Conservation (phyloP, 106 monocot species). For the Dendrobium huoshanense region DNA sequence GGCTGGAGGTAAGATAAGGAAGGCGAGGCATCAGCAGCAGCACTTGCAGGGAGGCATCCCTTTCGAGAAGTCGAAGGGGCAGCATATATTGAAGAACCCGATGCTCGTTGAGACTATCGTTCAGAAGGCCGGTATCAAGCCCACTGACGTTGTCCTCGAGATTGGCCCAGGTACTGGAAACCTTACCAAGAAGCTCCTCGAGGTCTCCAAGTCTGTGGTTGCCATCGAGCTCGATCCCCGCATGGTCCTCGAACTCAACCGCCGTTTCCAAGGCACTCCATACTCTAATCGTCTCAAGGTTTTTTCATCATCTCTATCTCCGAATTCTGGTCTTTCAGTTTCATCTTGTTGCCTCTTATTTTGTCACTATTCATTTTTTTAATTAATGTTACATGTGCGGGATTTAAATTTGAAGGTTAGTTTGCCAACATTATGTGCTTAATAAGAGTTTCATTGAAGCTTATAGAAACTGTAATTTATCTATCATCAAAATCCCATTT, state of each 20-base stretch:
- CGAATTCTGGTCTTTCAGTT: background rate
- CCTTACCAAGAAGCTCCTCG: constrained; percentile 91
- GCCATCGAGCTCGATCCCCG: constrained; percentile 87
- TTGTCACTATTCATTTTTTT: too few relatives aligned
- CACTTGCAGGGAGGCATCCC: constrained; percentile 66
- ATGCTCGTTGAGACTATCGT: constrained; percentile 82
- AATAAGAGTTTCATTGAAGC: too few relatives aligned
- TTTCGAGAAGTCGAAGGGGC: constrained; percentile 94
- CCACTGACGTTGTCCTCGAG: constrained; percentile 93
- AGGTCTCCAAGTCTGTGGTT: constrained; percentile 77
- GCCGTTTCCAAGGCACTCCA: constrained; percentile 76
- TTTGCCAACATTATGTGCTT: too few relatives aligned
- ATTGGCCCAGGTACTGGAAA: constrained; percentile 95
- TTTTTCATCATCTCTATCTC: background rate
- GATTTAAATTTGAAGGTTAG: background rate
- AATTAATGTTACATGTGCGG: background rate
- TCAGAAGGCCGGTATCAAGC: constrained; percentile 81
- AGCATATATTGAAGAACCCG: constrained; percentile 93
- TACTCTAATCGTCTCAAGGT: constrained; percentile 64
- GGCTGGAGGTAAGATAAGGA: constrained; percentile 86
- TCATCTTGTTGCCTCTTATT: background rate
- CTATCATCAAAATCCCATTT: too few relatives aligned
- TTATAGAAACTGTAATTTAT: too few relatives aligned
- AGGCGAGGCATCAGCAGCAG: constrained; percentile 36
- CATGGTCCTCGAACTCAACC: constrained; percentile 90